Evolutionary conservation across 2,329 filamentous ascomycete species (phyloP), one percentile per base, ranked within the genome.

Genomic region (Lasiodiplodia sp.): DNA sequence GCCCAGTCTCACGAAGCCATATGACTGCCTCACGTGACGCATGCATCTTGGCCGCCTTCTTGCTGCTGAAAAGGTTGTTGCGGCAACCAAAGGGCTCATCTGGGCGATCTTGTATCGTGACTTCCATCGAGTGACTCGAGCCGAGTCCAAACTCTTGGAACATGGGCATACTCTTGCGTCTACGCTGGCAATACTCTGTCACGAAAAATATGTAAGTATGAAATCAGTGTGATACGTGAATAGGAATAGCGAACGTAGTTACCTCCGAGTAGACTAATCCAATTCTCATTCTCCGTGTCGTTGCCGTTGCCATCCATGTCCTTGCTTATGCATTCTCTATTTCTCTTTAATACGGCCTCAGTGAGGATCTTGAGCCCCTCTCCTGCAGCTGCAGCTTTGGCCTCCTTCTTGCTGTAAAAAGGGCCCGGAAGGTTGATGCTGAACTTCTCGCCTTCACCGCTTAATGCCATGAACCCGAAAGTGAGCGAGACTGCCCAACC

Each of bases 1-100:
- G 68, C 5, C 78, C 78, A 3, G 74, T 69, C 7, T 70, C 65
- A 66, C 82, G 79, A 68, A 84, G 78, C 75, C 81, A 78, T 25
- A 78, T 70, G n/a, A 83, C 74, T 3, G 82, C 82, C 68, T 77
- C 75, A 66, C 74, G 72, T 10, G 83, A 81, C 28, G 82, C 80
- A 62, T 77, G 73, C 44, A 77, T 76, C 21, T 79, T 79, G 1
- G 83, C 83, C 7, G 76, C 74, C 69, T 81, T 79, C 66, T 84
- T 85, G 37, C 71, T 77, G 2, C 72, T 66, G 72, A 81, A 81
- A 11, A 76, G 71, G 0, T 69, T 68, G 2, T 70, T 70, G 11
- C 72, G 71, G 23, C 75, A 75, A 68, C 83, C 82, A 68, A 83
- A 83, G 28, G 73, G 63, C 0, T 40, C 4, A 5, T 70, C 53